Conservation (phyloP, 179 eudicot species). For the Silene coronaria region DNA sequence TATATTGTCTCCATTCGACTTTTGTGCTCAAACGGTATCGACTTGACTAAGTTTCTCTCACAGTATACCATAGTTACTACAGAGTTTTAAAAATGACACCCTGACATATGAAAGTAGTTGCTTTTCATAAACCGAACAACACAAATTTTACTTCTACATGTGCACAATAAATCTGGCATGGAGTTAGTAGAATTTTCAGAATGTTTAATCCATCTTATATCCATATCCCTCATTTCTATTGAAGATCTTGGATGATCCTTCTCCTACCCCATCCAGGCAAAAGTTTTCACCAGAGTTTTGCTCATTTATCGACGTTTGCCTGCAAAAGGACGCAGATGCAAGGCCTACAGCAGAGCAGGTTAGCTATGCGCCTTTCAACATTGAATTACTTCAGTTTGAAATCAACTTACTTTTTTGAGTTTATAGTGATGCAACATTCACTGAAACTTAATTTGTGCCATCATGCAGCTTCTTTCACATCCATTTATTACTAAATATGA, state of each 20-base stretch:
- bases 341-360: constrained; percentile 98
- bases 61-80: too few relatives aligned
- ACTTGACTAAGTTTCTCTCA: too few relatives aligned
- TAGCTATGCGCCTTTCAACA: constrained; percentile 20
- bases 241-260: constrained; percentile 93
- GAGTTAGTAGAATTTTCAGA: not conserved
- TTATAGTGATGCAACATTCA: not conserved
- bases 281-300: constrained; percentile 83
- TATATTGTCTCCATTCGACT: too few relatives aligned
- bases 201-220: not conserved
- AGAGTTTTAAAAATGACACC: too few relatives aligned
- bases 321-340: constrained; percentile 70
- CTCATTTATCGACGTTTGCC: constrained; percentile 81
- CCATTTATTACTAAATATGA: constrained; percentile 71
- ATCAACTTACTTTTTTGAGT: not conserved
- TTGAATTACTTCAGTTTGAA: not conserved
- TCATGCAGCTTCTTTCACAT: constrained; percentile 78
- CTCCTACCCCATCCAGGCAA: constrained; percentile 66
- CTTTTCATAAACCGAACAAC: too few relatives aligned
- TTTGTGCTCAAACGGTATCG: too few relatives aligned
- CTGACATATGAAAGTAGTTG: too few relatives aligned
- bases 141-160: too few relatives aligned
- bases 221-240: constrained; percentile 1
- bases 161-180: not conserved
- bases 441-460: constrained; percentile 10